Evolutionary conservation across 1,284 basidiomycete species (phyloP).

Genomic region (Somion occarium): DNA sequence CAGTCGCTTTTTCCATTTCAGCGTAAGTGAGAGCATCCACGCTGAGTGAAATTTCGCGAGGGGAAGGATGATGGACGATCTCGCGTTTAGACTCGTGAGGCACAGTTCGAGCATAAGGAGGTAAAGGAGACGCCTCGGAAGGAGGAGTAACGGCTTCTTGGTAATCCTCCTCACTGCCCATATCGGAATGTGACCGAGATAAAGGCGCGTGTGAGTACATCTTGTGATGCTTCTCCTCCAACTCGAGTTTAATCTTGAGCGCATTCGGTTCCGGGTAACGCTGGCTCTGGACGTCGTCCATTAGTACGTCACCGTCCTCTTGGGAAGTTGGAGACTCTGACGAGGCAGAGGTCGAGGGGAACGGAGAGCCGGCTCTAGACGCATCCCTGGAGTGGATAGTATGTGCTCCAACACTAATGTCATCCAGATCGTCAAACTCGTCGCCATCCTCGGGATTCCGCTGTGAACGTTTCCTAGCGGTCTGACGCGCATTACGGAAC

Average conservation of each 20-base stretch:
- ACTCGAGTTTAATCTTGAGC: constrained; percentile 9
- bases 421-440: constrained; percentile 31
- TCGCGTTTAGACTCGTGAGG: constrained; percentile 9
- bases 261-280: constrained; percentile 5
- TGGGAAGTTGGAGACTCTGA: not conserved
- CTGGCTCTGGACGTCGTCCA: constrained; percentile 1
- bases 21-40: constrained; percentile 27
- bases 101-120: constrained; percentile 12
- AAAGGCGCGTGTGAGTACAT: constrained; percentile 20
- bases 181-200: constrained; percentile 38
- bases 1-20: constrained; percentile 24
- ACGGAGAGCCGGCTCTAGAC: constrained; percentile 23
- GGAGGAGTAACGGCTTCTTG: constrained; percentile 70
- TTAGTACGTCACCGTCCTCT: constrained; percentile 11
- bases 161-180: constrained; percentile 56
- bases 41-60: constrained; percentile 18
- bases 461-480: constrained; percentile 53
- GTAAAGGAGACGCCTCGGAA: constrained; percentile 50
- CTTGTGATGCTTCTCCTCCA: constrained; percentile 14
- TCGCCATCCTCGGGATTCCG: constrained; percentile 24
- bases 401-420: constrained; percentile 24
- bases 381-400: constrained; percentile 17
- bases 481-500: constrained; percentile 78
- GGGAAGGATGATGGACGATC: constrained; percentile 15
- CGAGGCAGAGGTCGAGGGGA: constrained; percentile 10